phyloP scores from a whole-genome alignment of 2,329 filamentous ascomycete genomes.

The Diaporthe aspalathi region DNA sequence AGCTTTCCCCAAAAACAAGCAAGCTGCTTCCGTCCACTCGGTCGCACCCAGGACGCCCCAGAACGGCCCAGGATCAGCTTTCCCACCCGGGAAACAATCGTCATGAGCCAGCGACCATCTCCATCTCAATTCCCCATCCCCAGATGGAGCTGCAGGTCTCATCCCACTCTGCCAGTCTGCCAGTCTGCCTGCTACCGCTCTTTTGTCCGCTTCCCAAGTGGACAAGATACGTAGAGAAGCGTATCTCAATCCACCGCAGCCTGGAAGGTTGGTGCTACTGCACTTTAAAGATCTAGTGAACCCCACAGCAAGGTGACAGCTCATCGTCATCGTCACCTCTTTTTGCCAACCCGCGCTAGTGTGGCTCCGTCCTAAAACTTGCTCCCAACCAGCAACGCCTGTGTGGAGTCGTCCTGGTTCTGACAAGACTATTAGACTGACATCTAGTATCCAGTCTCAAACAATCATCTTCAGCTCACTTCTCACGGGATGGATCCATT shows the following conservation, averaged over 20 bases:
- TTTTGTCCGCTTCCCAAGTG: not conserved
- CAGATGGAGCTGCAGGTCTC: constrained; percentile 14
- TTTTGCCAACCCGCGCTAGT: not conserved
- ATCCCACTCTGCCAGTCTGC: not conserved
- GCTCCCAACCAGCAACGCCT: not conserved
- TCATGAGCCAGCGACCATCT: constrained; percentile 23
- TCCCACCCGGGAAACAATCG: constrained; percentile 17
- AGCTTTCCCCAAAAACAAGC: constrained; percentile 18
- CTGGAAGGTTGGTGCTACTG: not conserved
- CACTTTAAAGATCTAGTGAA: not conserved
- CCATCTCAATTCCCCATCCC: constrained; percentile 17
- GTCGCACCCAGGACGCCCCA: not conserved
- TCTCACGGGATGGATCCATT: no score
- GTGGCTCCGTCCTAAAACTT: not conserved
- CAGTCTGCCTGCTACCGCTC: not conserved
- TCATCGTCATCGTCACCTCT: constrained; percentile 9
- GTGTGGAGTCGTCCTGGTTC: no score
- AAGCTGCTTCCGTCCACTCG: constrained; percentile 11
- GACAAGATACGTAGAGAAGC: not conserved
- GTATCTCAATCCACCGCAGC: not conserved
- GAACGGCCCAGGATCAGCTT: not conserved
- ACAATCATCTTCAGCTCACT: no score
- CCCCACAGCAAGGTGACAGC: constrained; percentile 4
- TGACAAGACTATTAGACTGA: no score
- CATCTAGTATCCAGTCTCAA: no score